Percentiles rank a stretch among this genome's conserved stretches.
phyloP scores from a whole-genome alignment of 257 asterid genomes.

The Orobanche coerulescens region DNA sequence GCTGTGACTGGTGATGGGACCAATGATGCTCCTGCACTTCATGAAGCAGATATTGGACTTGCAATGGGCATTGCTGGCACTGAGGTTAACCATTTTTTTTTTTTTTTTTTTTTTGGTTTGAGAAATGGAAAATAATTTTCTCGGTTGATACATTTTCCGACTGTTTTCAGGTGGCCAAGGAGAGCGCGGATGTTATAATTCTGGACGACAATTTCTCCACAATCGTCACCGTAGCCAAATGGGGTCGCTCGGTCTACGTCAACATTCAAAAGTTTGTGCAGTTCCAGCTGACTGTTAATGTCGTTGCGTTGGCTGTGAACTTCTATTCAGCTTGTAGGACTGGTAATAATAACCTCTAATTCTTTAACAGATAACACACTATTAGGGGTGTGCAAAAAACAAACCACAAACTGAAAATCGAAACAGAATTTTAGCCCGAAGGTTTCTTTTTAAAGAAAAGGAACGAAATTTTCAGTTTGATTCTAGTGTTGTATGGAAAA shows the following conservation, averaged over 20 bases:
- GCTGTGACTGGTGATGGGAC: slow-evolving; percentile 67
- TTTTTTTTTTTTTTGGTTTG: neutral
- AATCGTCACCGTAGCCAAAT: slow-evolving; percentile 88
- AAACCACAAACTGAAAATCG: too few species aligned
- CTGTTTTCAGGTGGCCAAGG: slow-evolving; percentile 56
- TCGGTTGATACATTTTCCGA: neutral
- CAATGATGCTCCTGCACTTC: slow-evolving; percentile 57
- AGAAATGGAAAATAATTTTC: too few species aligned
- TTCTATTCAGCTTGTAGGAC: slow-evolving; percentile 86
- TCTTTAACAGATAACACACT: too few species aligned
- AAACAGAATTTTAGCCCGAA: too few species aligned
- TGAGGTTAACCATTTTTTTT: slow-evolving; percentile 31
- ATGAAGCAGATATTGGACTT: slow-evolving; percentile 55
- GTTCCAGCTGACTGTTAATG: slow-evolving; percentile 86
- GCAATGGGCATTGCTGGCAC: slow-evolving; percentile 64
- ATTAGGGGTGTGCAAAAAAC: too few species aligned
- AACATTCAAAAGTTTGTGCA: slow-evolving; percentile 94
- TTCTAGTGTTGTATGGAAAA: too few species aligned
- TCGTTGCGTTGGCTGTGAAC: slow-evolving; percentile 81
- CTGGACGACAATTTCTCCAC: slow-evolving; percentile 71
- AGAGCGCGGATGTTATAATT: slow-evolving; percentile 49
- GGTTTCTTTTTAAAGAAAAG: too few species aligned
- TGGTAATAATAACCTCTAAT: slow-evolving; percentile 32
- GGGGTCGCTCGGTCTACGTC: slow-evolving; percentile 95
- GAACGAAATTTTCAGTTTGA: too few species aligned